Evolutionary conservation across 805 yeast species (phyloP).

Genomic region (Pichia thaimueangensis): DNA sequence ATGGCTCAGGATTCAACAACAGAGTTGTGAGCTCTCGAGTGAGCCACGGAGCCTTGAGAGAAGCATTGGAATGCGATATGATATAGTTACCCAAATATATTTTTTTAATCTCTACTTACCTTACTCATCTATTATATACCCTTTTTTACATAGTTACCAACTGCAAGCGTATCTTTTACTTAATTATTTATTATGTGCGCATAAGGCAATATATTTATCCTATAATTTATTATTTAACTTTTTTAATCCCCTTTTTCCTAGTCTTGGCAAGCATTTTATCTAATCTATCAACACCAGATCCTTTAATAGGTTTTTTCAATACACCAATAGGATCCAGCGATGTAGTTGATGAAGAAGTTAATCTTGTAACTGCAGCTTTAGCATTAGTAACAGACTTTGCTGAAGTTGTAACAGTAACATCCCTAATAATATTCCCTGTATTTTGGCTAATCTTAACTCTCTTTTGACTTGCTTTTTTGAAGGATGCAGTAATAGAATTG

Average conservation of each 20-base stretch:
- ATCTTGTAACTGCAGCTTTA: constrained; percentile 26
- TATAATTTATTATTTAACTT: no score
- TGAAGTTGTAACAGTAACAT: constrained; percentile 27
- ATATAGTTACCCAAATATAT: not conserved
- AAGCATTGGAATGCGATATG: constrained; percentile 34
- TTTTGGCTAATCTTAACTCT: constrained; percentile 18
- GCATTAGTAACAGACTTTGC: constrained; percentile 20
- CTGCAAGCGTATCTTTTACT: no score
- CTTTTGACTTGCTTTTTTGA: constrained; percentile 16
- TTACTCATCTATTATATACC: no score
- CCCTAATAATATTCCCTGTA: constrained; percentile 23
- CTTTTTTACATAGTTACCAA: no score
- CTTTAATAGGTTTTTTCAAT: constrained; percentile 5
- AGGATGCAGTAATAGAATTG: constrained; percentile 26
- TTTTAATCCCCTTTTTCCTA: constrained; percentile 13
- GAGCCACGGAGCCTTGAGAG: constrained; percentile 42
- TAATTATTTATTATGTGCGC: no score
- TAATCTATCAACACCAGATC: constrained; percentile 12
- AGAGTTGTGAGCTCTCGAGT: constrained; percentile 33
- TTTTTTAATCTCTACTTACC: not conserved
- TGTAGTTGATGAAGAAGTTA: constrained; percentile 16
- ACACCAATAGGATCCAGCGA: constrained; percentile 1
- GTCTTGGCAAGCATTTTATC: constrained; percentile 14
- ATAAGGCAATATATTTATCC: no score
- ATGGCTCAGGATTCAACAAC: constrained; percentile 30